Evolutionary conservation across 1,284 basidiomycete genomes (phyloP).

Genomic region (Dichomitus squalens): DNA sequence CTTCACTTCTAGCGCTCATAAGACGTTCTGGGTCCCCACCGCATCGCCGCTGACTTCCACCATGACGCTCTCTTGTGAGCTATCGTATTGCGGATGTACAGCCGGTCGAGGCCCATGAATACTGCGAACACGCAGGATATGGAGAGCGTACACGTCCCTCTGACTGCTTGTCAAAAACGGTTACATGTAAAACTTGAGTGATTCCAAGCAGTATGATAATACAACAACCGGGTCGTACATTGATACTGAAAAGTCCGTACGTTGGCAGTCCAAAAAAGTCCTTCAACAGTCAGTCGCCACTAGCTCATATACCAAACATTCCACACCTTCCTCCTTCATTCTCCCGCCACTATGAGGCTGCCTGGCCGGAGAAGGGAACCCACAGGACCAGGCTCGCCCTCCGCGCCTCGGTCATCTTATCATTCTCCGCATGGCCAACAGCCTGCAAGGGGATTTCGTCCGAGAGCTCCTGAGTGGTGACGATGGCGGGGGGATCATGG

Average conservation of each 20-base stretch:
- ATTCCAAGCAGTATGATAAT: background rate
- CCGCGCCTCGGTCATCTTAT: background rate
- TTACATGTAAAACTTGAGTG: no score
- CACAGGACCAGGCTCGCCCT: background rate
- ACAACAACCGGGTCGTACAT: background rate
- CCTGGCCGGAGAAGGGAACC: background rate
- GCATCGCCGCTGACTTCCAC: no score
- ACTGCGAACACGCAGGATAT: no score
- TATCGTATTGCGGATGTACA: no score
- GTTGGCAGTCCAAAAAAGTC: background rate
- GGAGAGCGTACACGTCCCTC: no score
- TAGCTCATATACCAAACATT: background rate
- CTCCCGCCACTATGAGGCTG: background rate
- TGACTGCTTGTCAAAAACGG: no score
- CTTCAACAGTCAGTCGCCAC: background rate
- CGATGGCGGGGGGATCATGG: conserved; percentile 13
- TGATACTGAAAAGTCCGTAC: background rate
- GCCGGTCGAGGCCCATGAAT: no score
- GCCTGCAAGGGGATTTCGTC: background rate
- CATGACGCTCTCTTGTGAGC: no score
- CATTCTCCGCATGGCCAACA: background rate
- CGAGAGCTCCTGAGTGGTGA: conserved; percentile 14
- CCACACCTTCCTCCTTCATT: background rate
- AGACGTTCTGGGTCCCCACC: no score
- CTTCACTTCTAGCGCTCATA: no score